Evolutionary conservation across 2,329 filamentous ascomycete species (phyloP).

Genomic region (Penicillium sp.): DNA sequence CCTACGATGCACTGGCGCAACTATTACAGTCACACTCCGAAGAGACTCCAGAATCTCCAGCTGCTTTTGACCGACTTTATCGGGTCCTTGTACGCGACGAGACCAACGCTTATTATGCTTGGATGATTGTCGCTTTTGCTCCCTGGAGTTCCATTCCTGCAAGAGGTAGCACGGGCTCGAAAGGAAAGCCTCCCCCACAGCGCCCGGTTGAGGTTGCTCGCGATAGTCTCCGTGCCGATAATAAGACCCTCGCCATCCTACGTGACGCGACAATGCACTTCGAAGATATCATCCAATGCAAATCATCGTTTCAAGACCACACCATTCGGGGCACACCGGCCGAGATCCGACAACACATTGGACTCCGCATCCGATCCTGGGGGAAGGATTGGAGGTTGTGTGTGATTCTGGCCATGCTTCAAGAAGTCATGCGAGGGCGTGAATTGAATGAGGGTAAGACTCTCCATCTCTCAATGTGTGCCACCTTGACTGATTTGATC

Average conservation of each 20-base stretch:
- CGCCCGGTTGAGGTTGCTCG: slow-evolving; percentile 59
- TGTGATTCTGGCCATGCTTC: slow-evolving; percentile 36
- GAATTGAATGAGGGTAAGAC: slow-evolving; percentile 30
- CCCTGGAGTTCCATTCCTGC: slow-evolving; percentile 60
- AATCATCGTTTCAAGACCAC: slow-evolving; percentile 36
- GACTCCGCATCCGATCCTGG: slow-evolving; percentile 33
- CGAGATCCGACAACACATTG: slow-evolving; percentile 36
- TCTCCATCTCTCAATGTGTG: not conserved
- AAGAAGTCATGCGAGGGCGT: slow-evolving; percentile 34
- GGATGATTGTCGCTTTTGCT: slow-evolving; percentile 67
- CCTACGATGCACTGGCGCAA: slow-evolving; percentile 58
- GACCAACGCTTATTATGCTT: slow-evolving; percentile 65
- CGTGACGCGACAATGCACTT: slow-evolving; percentile 59
- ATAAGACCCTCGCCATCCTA: slow-evolving; percentile 65
- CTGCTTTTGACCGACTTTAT: slow-evolving; percentile 26
- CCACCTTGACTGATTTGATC: slow-evolving; percentile 7
- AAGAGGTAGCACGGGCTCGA: slow-evolving; percentile 35
- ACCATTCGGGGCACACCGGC: slow-evolving; percentile 25
- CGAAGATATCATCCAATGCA: slow-evolving; percentile 57
- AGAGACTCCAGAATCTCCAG: slow-evolving; percentile 46
- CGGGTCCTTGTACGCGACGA: slow-evolving; percentile 55
- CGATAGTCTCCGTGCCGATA: slow-evolving; percentile 74
- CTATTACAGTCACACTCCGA: slow-evolving; percentile 37
- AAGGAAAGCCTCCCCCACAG: slow-evolving; percentile 52
- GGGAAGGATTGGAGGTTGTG: slow-evolving; percentile 39